Conservation (phyloP, 495 filamentous ascomycete species). For the Elaphomyces granulatus region DNA sequence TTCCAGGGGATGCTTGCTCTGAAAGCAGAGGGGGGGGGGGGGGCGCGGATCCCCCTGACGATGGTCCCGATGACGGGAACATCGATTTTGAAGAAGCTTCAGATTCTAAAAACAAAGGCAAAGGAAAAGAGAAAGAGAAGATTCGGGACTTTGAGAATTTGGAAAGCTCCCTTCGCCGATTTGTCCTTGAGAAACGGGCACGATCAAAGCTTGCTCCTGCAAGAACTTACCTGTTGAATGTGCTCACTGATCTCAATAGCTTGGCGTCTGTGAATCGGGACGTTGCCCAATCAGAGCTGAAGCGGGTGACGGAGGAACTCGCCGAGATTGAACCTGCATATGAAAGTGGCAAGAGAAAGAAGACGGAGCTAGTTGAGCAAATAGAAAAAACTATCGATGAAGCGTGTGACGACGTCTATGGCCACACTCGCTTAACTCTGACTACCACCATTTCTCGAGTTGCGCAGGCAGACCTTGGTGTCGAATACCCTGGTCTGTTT, state of each 20-base stretch:
- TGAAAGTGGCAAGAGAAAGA: constrained; percentile 69
- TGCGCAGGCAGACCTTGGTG: constrained; percentile 62
- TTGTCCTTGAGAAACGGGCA: constrained; percentile 91
- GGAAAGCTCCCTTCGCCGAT: constrained; percentile 75
- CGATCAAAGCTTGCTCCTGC: constrained; percentile 92
- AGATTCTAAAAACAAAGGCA: constrained; percentile 53
- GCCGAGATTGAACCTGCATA: constrained; percentile 71
- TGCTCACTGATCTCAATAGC: constrained; percentile 68
- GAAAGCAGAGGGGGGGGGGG: constrained; percentile 38
- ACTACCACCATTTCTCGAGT: constrained; percentile 54
- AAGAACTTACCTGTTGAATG: constrained; percentile 89
- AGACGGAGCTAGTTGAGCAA: constrained; percentile 64
- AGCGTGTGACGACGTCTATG: constrained; percentile 71
- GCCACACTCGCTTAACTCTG: constrained; percentile 60
- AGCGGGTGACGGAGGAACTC: constrained; percentile 67
- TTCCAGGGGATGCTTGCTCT: constrained; percentile 16
- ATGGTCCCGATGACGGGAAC: constrained; percentile 37
- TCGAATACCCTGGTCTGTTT: constrained; percentile 76
- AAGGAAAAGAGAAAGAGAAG: constrained; percentile 81
- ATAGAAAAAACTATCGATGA: constrained; percentile 72
- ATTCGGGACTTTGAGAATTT: constrained; percentile 76
- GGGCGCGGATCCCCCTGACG: constrained; percentile 36
- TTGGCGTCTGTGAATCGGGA: constrained; percentile 80
- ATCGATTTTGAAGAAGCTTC: constrained; percentile 23
- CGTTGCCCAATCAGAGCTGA: constrained; percentile 70